Evolutionary conservation across 2,329 filamentous ascomycete species (phyloP), one percentile per base, ranked within the genome.

Genomic region (Erysiphe pulchra): DNA sequence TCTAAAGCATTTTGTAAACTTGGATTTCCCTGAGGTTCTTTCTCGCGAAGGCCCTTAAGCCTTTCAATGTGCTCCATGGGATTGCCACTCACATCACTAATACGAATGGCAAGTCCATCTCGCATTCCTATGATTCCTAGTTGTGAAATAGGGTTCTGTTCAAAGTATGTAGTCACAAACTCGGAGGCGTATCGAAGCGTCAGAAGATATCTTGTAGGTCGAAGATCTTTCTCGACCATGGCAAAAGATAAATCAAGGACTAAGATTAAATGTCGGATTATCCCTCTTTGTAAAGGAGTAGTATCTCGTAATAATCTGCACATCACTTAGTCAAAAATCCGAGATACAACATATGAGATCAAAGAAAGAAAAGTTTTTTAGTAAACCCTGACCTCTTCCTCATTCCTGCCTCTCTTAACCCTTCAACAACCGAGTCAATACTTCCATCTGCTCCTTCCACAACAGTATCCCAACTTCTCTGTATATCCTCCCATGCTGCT

Each of bases 121-220:
- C 82, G 75, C 81, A 95, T 93, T 44, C 82, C 87, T 36, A 98
- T 67, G 30, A 98, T 79, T 20, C 81, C 86, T 47, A 98, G 72
- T 62, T 98, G 90, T 10, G 85, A 92, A 52, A 98, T 95, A 11
- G 90, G 90, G 56, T 98, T 98, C 62, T 98, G 90, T 62, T 95
- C 90, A 58, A 95, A 98, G 63, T 84, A 98, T 60, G 94, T 87
- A 48, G 77, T 72, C 43, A 95, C 80, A 61, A 95, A 98, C 47
- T 85, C 79, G 51, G 79, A 73, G 14, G 85, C 80, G 61, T 85
- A 92, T 51, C 77, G 77, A 56, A 94, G 69, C 45, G 77, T 80
- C 31, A 94, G 71, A 34, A 85, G 71, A 61, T 87, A 86, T 49
- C 87, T 74, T 39, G 77, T 93, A 6, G 90, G 90, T 24, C 90